Percentiles rank a stretch among this genome's conserved stretches.
phyloP scores from a whole-genome alignment of 2,329 filamentous ascomycete species.

The Aureobasidium sp. region DNA sequence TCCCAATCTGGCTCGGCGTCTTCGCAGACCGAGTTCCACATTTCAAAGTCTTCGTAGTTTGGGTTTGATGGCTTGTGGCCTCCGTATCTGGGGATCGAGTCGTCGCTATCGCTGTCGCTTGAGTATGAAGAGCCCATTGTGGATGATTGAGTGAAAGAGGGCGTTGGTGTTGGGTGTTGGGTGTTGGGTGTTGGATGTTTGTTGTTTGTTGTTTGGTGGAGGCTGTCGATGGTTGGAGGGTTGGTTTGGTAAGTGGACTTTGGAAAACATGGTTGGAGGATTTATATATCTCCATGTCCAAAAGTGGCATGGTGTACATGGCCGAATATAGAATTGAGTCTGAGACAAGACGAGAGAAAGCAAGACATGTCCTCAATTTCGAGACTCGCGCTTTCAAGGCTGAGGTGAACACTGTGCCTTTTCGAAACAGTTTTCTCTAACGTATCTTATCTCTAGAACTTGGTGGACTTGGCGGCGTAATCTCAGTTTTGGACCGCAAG shows the following conservation, averaged over 20 bases:
- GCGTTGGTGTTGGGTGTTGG: no score
- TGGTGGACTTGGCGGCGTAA: background rate
- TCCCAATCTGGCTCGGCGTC: background rate
- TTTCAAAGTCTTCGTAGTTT: background rate
- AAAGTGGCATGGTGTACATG: background rate
- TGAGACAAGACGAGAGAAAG: background rate
- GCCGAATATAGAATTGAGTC: background rate
- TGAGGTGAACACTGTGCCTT: background rate
- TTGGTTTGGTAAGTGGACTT: background rate
- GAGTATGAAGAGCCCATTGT: background rate
- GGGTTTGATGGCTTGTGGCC: background rate
- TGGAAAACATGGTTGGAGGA: no score
- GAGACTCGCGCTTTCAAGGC: background rate
- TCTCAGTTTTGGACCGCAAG: background rate
- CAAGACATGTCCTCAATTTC: background rate
- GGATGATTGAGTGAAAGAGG: no score
- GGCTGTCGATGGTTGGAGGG: background rate
- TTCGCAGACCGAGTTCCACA: background rate
- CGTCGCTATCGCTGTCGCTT: background rate
- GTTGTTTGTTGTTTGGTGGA: background rate
- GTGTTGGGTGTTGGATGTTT: background rate
- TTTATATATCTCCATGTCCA: background rate
- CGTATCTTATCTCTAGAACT: background rate
- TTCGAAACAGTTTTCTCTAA: background rate
- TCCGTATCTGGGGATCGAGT: background rate